Evolutionary conservation across 2,329 filamentous ascomycete genomes (phyloP).

Genomic region (Neodidymelliopsis sp.): DNA sequence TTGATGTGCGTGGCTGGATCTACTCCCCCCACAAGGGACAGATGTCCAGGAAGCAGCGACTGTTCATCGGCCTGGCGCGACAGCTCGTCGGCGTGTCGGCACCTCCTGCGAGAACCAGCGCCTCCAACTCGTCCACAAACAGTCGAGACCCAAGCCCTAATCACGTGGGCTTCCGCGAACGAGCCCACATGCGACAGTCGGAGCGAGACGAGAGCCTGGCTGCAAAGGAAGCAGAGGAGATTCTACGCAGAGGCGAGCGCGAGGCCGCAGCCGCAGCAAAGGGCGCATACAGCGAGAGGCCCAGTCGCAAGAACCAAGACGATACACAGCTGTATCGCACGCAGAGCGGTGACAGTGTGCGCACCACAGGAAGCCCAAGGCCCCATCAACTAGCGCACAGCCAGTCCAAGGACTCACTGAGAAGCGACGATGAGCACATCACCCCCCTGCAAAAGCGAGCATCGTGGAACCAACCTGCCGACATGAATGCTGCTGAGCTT

Average conservation of each 20-base stretch:
- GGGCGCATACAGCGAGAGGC: slow-evolving; percentile 76
- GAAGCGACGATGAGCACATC: slow-evolving; percentile 36
- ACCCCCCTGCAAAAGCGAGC: slow-evolving; percentile 56
- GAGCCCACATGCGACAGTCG: slow-evolving; percentile 58
- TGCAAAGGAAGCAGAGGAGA: slow-evolving; percentile 76
- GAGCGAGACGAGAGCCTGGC: slow-evolving; percentile 71
- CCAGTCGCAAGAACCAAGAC: slow-evolving; percentile 57
- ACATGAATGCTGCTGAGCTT: slow-evolving; percentile 79
- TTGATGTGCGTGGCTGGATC: slow-evolving; percentile 95
- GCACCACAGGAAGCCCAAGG: slow-evolving; percentile 24
- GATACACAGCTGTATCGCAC: slow-evolving; percentile 49
- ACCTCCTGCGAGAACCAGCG: slow-evolving; percentile 58
- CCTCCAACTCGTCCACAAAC: slow-evolving; percentile 46
- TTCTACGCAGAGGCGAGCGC: slow-evolving; percentile 73
- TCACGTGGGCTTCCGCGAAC: slow-evolving; percentile 45
- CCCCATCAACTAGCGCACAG: slow-evolving; percentile 34
- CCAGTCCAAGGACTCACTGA: slow-evolving; percentile 37
- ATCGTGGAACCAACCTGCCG: slow-evolving; percentile 60
- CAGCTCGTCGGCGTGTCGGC: slow-evolving; percentile 87
- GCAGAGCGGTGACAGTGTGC: slow-evolving; percentile 42
- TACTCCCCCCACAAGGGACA: slow-evolving; percentile 86
- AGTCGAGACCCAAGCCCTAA: slow-evolving; percentile 57
- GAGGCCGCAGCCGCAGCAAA: slow-evolving; percentile 75
- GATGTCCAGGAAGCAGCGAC: slow-evolving; percentile 83
- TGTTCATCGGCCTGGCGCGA: slow-evolving; percentile 85